Evolutionary conservation across 192 early-diverging fungal genomes (phyloP), one percentile per base, ranked within the genome.

Genomic region (Backusella luteola): DNA sequence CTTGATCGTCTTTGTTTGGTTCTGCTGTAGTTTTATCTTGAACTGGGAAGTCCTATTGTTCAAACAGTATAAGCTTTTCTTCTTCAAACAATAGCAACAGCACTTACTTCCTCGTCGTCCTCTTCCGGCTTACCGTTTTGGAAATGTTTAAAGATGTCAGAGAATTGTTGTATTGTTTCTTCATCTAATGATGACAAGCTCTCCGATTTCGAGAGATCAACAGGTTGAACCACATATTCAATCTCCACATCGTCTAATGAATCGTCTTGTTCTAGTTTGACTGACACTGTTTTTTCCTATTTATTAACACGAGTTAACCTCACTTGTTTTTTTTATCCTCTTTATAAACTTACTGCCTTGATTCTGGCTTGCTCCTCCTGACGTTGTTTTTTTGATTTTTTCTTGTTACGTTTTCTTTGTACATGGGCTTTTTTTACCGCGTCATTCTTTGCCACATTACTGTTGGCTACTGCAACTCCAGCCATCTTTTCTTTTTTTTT

Each of bases 101-200:
- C 21, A 42, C 38, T 38, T 15, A 42, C 42, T 69, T 68, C 77
- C 14, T 78, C 77, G 23, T 69, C 81, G 6, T 56, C 52, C 52
- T 72, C 70, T 6, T 79, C 73, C 7, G 34, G 77, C 29, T 76
- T 76, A 17, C 74, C 77, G 6, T n/a, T 63, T 74, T 75, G 74
- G 44, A 82, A 82, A 29, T 82, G 77, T 38, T 79, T 78, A 67
- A 82, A 78, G 34, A 82, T 63, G 21, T 74, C 42, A 21, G 77
- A 72, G 32, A 82, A 78, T 21, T 76, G 77, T 70, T 78, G 46
- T 17, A 82, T 23, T 11, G 69, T 67, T 52, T 72, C 59, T 36
- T 78, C 77, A 66, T 77, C 77, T 11, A 82, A n/a, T 39, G 52
- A 44, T 32, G 44, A 42, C 59, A 75, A 46, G 11, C 66, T 41